These are phyloP conservation scores for Sarocladium brachiariae DNA, from an alignment of 2,329 filamentous ascomycete species.

Conservation along the genomic window DNA sequence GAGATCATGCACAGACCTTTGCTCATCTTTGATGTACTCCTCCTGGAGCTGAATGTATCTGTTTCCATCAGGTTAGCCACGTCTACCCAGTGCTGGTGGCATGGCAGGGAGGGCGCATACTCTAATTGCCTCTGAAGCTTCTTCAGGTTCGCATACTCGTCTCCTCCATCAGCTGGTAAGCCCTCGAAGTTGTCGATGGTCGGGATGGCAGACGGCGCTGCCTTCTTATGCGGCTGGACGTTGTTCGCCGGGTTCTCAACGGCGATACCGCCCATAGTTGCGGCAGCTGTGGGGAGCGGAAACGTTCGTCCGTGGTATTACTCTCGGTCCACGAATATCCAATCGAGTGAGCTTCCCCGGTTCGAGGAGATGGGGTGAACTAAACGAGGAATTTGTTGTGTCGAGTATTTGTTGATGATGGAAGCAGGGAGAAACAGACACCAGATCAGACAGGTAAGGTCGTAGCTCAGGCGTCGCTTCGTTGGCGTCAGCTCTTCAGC, in stretches of 20 bases:
- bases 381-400: background rate
- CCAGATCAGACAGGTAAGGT: background rate
- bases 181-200: conserved; percentile 89
- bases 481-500: conserved; percentile 8
- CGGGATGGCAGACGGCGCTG: conserved; percentile 71
- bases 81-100: background rate
- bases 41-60: conserved; percentile 96
- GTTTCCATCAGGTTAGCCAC: conserved; percentile 19
- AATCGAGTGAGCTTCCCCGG: background rate
- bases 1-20: conserved; percentile 53
- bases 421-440: conserved; percentile 1
- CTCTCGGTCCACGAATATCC: too few relatives aligned
- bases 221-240: conserved; percentile 73
- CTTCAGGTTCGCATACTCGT: conserved; percentile 94
- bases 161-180: conserved; percentile 69
- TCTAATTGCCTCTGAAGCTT: conserved; percentile 94
- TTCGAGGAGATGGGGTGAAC: background rate
- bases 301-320: too few relatives aligned
- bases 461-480: conserved; percentile 4
- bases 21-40: conserved; percentile 99
- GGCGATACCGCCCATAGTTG: conserved; percentile 73
- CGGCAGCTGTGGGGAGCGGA: conserved; percentile 9
- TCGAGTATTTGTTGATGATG: background rate
- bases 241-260: conserved; percentile 75
- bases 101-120: conserved; percentile 42